Conservation (phyloP, 2,329 filamentous ascomycete species). For the Clarireedia paspali region DNA sequence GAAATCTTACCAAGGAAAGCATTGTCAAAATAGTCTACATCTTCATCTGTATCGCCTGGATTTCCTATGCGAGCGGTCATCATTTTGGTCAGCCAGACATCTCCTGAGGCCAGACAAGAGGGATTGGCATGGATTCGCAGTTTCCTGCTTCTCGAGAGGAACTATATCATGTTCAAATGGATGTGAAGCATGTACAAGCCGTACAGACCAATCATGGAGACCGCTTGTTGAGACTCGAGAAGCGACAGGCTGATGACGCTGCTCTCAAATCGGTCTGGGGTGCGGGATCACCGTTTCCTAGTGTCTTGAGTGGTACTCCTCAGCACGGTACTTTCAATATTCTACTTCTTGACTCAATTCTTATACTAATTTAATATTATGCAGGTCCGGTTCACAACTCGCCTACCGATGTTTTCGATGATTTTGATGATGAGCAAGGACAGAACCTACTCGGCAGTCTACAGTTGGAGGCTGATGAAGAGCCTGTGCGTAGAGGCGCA, state of each 20-base stretch:
- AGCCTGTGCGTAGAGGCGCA: conserved; percentile 74
- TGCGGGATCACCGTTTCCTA: conserved; percentile 87
- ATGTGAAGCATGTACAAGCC: conserved; percentile 60
- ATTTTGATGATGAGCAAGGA: conserved; percentile 76
- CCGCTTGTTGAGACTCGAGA: conserved; percentile 53
- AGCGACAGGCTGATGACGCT: conserved; percentile 59
- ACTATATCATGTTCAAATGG: conserved; percentile 61
- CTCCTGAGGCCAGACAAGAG: conserved; percentile 7
- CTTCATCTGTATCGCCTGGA: background rate
- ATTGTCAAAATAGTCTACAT: background rate
- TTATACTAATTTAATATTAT: conserved; percentile 16
- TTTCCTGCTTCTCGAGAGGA: conserved; percentile 54
- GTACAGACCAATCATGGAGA: conserved; percentile 56
- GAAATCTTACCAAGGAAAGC: background rate
- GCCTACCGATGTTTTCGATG: conserved; percentile 78
- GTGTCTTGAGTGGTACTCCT: conserved; percentile 70
- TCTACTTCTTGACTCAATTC: conserved; percentile 1
- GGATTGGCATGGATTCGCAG: conserved; percentile 54
- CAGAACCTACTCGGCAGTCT: conserved; percentile 73
- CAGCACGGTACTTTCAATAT: conserved; percentile 66
- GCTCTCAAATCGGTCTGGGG: conserved; percentile 81
- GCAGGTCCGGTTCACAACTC: conserved; percentile 73
- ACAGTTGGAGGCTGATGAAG: conserved; percentile 80
- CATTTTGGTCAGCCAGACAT: background rate
- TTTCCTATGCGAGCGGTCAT: conserved; percentile 4